These are phyloP conservation scores for Pleurotus sapidus DNA, from an alignment of 768 basidiomycete genomes.

Conservation along the genomic window DNA sequence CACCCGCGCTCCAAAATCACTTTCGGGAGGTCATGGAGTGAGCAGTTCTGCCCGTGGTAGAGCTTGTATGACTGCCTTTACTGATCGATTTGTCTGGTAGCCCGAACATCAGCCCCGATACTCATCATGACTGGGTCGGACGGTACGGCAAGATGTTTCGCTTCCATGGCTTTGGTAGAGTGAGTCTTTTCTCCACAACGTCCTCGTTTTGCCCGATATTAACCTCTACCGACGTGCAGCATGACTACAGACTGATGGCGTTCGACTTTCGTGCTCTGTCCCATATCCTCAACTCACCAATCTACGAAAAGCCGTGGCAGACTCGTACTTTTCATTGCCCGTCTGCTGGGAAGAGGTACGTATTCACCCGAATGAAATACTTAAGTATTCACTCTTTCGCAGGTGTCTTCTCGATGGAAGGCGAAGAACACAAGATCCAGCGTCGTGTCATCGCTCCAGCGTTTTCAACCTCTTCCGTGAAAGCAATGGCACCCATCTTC, in stretches of 20 bases:
- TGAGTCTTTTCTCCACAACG: slow-evolving; percentile 15
- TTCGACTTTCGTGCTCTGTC: slow-evolving; percentile 47
- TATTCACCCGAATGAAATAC: neutral
- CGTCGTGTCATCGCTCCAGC: slow-evolving; percentile 49
- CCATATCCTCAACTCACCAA: slow-evolving; percentile 44
- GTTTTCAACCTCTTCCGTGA: slow-evolving; percentile 43
- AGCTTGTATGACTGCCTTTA: neutral
- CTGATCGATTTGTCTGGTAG: slow-evolving; percentile 22
- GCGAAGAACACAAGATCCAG: slow-evolving; percentile 42
- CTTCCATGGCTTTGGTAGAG: slow-evolving; percentile 54
- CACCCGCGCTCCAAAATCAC: slow-evolving; percentile 38
- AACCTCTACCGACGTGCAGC: slow-evolving; percentile 22
- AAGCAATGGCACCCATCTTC: slow-evolving; percentile 43
- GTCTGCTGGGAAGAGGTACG: slow-evolving; percentile 47
- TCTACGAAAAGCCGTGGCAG: slow-evolving; percentile 58
- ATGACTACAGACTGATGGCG: slow-evolving; percentile 52
- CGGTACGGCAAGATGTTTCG: slow-evolving; percentile 48
- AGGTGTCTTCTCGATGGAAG: slow-evolving; percentile 56
- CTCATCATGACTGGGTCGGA: slow-evolving; percentile 41
- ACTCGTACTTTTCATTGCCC: slow-evolving; percentile 43
- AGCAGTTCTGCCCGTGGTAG: slow-evolving; percentile 13
- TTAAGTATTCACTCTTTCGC: neutral
- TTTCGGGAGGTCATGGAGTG: slow-evolving; percentile 45
- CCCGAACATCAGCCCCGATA: slow-evolving; percentile 36
- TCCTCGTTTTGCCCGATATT: neutral